These are phyloP conservation scores for Ceratobasidium papillatum DNA, from an alignment of 1,284 basidiomycete species.

Conservation along the genomic window DNA sequence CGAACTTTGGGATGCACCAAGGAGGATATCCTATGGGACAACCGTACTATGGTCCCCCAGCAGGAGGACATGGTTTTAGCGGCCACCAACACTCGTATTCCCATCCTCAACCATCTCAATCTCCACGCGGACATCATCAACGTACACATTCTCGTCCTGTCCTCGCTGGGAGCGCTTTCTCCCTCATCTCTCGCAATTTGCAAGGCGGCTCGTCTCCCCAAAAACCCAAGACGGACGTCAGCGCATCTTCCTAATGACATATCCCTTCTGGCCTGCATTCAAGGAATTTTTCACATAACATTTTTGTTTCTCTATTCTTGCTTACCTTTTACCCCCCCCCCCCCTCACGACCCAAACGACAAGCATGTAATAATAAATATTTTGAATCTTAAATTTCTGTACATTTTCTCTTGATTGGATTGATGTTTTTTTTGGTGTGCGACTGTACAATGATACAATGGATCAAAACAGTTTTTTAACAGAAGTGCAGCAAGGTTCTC, in stretches of 20 bases:
- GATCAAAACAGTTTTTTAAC: not conserved
- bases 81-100: constrained; percentile 36
- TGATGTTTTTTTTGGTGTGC: constrained; percentile 1
- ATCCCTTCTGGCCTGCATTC: not conserved
- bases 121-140: constrained; percentile 33
- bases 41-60: constrained; percentile 2
- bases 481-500: not conserved
- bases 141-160: constrained; percentile 41
- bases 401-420: constrained; percentile 11
- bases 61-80: not conserved
- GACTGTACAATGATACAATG: constrained; percentile 15
- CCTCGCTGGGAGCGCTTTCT: constrained; percentile 16
- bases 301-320: constrained; percentile 7
- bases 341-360: constrained; percentile 22
- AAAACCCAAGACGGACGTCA: constrained; percentile 40
- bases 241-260: constrained; percentile 20
- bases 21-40: constrained; percentile 16
- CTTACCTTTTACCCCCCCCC: not conserved
- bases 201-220: constrained; percentile 14
- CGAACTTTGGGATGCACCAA: constrained; percentile 8
- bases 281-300: not conserved
- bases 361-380: constrained; percentile 37
- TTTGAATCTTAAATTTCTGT: constrained; percentile 20
- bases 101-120: constrained; percentile 8
- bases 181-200: constrained; percentile 7